These are phyloP conservation scores for Otatea glauca DNA, from an alignment of 176 grass and related monocot species.

Conservation along the genomic window DNA sequence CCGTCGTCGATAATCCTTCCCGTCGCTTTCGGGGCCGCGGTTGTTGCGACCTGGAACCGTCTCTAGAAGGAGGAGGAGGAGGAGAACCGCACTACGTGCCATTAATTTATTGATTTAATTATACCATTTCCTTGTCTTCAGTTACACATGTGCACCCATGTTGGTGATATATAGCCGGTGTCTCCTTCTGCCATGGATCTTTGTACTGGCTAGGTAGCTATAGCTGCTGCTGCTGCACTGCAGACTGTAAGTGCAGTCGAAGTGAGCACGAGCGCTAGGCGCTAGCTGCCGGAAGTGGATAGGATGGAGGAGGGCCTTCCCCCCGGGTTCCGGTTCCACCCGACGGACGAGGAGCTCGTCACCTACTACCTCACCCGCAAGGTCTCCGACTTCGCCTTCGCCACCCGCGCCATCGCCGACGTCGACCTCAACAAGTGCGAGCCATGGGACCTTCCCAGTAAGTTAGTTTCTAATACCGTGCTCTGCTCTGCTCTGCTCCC, in stretches of 20 bases:
- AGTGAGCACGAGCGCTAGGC: neutral
- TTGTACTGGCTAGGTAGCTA: neutral
- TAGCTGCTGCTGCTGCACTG: constrained; percentile 19
- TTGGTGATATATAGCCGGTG: neutral
- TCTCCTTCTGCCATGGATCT: constrained; percentile 21
- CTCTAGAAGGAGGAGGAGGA: constrained; percentile 50
- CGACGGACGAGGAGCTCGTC: constrained; percentile 96
- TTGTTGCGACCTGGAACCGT: constrained; percentile 56
- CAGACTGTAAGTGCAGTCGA: constrained; percentile 32
- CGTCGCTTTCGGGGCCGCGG: constrained; percentile 32
- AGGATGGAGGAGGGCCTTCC: constrained; percentile 57
- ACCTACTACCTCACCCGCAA: constrained; percentile 82
- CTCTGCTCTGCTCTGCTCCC: no score
- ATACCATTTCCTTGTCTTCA: constrained; percentile 30
- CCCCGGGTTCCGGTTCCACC: constrained; percentile 90
- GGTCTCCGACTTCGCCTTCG: constrained; percentile 59
- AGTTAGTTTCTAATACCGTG: neutral
- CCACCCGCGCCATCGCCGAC: constrained; percentile 68
- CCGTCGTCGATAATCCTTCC: constrained; percentile 33
- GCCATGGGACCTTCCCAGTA: constrained; percentile 78
- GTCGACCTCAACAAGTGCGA: constrained; percentile 93
- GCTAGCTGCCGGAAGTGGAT: neutral
- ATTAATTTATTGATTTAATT: neutral
- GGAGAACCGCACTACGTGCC: neutral
- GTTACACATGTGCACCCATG: constrained; percentile 25